phyloP scores from a whole-genome alignment of 2,329 filamentous ascomycete species.

The Paecilomyces variotii region DNA sequence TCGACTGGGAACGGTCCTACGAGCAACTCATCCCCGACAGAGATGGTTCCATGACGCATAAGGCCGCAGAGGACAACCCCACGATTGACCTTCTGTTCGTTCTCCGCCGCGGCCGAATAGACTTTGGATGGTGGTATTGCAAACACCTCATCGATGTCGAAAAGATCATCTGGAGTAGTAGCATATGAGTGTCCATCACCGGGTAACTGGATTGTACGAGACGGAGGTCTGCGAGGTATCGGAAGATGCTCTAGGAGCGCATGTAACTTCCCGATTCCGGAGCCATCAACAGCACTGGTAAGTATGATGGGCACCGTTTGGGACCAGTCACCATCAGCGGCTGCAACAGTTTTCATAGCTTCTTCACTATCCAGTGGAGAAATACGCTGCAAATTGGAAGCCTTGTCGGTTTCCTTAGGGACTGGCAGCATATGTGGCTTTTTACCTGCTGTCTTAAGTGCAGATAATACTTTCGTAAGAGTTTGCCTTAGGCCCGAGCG shows the following conservation, averaged over 20 bases:
- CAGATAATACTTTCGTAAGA: constrained; percentile 64
- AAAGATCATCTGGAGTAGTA: constrained; percentile 57
- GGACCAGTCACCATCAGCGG: constrained; percentile 30
- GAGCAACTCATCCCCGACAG: constrained; percentile 67
- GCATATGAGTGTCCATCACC: constrained; percentile 24
- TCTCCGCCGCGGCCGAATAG: constrained; percentile 32
- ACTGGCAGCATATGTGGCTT: constrained; percentile 61
- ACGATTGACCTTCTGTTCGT: constrained; percentile 37
- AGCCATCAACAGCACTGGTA: constrained; percentile 78
- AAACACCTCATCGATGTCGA: constrained; percentile 89
- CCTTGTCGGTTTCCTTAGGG: constrained; percentile 38
- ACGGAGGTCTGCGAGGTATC: constrained; percentile 43
- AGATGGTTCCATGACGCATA: constrained; percentile 68
- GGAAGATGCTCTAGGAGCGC: constrained; percentile 71
- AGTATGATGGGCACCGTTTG: constrained; percentile 72
- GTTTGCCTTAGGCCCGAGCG: constrained; percentile 61
- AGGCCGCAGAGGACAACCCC: constrained; percentile 78
- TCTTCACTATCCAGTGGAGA: constrained; percentile 50
- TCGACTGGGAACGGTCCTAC: constrained; percentile 63
- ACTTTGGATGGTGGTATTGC: constrained; percentile 59
- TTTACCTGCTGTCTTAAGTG: constrained; percentile 67
- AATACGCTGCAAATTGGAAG: constrained; percentile 49
- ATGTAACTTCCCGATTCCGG: constrained; percentile 73
- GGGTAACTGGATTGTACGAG: constrained; percentile 13
- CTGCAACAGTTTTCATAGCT: constrained; percentile 48